Evolutionary conservation across 768 basidiomycete genomes (phyloP), one percentile per base, ranked within the genome.

Genomic region (Leccinum olivaceopallidum): DNA sequence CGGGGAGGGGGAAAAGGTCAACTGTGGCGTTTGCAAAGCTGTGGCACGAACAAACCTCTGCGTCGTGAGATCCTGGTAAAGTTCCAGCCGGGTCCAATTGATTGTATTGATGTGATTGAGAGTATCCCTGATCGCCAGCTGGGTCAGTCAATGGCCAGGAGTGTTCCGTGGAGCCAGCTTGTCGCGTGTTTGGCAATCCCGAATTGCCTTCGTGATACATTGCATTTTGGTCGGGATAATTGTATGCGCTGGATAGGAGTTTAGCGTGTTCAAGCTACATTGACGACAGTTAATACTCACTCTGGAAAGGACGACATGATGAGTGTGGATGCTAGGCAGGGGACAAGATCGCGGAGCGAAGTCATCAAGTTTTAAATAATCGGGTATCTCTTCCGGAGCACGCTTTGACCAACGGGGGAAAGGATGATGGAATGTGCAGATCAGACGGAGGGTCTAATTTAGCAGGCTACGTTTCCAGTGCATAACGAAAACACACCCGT

Each of bases 401-500:
- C 20, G 62, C 67, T 69, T 69, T 73, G 53, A 26, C 65, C 32
- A 57, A 60, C 22, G 62, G 51, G 61, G 56, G 53, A 20, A 48
- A 16, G 47, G 69, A 56, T 72, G 69, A 61, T 60, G 63, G 53
- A 60, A 70, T 66, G 59, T 7, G 56, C 32, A 54, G 55, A 68
- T 71, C 64, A 57, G 56, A 60, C 22, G 50, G 49, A 20, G 42
- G 34, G 61, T 28, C 64, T 53, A 52, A 54, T 66, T 71, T 66
- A 39, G 69, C 51, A 60, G 48, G 60, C 59, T 62, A 28, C 14
- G 61, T 64, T 63, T 72, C 71, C 70, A 69, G 73, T 74, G 71
- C 51, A 69, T 63, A 57, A 67, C 70, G 66, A 70, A 28, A 65
- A 58, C 56, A 39, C 6, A 39, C 54, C 24, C 62, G 26, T 50